These are phyloP conservation scores for Alnus rubra DNA, from an alignment of 306 rosid species.

Conservation along the genomic window DNA sequence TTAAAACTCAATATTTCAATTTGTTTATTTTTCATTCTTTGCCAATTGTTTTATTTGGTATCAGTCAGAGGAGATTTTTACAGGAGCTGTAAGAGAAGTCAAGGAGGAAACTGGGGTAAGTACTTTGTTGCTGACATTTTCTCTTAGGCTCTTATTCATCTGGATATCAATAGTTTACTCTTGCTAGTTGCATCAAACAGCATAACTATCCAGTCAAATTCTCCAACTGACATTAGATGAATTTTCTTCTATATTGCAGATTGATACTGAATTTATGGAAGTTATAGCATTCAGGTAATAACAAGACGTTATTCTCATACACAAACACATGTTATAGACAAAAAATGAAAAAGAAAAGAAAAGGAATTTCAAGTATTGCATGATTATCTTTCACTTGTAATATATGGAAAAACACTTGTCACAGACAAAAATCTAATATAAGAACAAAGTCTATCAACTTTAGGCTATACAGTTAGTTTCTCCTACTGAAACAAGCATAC, in stretches of 20 bases:
- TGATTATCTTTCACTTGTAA: not conserved
- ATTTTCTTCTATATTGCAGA: slow-evolving; percentile 49
- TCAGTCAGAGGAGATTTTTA: slow-evolving; percentile 88
- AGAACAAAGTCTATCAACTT: not conserved
- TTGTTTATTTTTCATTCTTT: slow-evolving; percentile 23
- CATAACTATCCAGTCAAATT: not conserved
- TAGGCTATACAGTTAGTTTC: not conserved
- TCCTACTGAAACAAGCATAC: not conserved
- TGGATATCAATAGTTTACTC: slow-evolving; percentile 3
- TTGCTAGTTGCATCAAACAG: not conserved
- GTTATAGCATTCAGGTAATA: slow-evolving; percentile 93
- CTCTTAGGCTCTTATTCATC: not conserved
- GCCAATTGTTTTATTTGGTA: slow-evolving; percentile 21
- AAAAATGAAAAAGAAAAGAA: no score
- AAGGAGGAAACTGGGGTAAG: slow-evolving; percentile 96
- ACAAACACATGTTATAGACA: no score
- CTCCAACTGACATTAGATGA: slow-evolving; percentile 25
- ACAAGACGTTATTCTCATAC: not conserved
- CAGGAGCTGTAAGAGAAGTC: slow-evolving; percentile 96
- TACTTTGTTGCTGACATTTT: slow-evolving; percentile 11
- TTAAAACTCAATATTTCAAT: slow-evolving; percentile 20
- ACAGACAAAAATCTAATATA: not conserved
- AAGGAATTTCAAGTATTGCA: not conserved
- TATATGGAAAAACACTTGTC: not conserved
- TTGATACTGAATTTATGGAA: slow-evolving; percentile 84